Evolutionary conservation across 768 basidiomycete genomes (phyloP).

Genomic region (Lactarius deliciosus): DNA sequence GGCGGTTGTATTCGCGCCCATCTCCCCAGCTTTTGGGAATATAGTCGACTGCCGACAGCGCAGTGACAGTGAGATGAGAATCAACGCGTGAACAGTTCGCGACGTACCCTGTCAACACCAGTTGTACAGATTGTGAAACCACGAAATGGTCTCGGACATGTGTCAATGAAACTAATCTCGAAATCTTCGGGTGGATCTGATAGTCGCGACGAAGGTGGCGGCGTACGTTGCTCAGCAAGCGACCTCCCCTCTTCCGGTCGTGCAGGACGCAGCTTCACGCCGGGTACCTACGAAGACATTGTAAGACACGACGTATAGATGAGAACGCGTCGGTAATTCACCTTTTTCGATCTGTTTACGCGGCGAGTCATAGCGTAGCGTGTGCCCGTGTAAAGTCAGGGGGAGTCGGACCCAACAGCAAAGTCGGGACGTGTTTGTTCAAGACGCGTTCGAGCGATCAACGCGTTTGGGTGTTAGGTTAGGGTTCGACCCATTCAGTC

Average conservation of each 20-base stretch:
- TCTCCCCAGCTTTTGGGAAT: conserved; percentile 74
- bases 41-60: conserved; percentile 52
- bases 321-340: conserved; percentile 24
- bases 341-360: conserved; percentile 68
- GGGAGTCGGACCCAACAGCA: neutral
- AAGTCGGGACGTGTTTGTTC: neutral
- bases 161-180: conserved; percentile 31
- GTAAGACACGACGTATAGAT: neutral
- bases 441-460: neutral
- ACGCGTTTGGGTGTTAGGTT: neutral
- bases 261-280: conserved; percentile 77
- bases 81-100: neutral
- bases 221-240: conserved; percentile 34
- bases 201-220: conserved; percentile 40
- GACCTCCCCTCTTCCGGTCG: conserved; percentile 34
- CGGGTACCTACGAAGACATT: conserved; percentile 57
- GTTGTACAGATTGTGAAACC: conserved; percentile 71
- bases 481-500: neutral
- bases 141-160: conserved; percentile 64
- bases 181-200: conserved; percentile 35
- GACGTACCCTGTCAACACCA: conserved; percentile 74
- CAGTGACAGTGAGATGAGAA: neutral
- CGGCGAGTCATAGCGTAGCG: conserved; percentile 39
- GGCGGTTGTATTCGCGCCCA: conserved; percentile 67
- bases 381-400: neutral